Evolutionary conservation across 768 basidiomycete genomes (phyloP).

Genomic region (Mycena rosella): DNA sequence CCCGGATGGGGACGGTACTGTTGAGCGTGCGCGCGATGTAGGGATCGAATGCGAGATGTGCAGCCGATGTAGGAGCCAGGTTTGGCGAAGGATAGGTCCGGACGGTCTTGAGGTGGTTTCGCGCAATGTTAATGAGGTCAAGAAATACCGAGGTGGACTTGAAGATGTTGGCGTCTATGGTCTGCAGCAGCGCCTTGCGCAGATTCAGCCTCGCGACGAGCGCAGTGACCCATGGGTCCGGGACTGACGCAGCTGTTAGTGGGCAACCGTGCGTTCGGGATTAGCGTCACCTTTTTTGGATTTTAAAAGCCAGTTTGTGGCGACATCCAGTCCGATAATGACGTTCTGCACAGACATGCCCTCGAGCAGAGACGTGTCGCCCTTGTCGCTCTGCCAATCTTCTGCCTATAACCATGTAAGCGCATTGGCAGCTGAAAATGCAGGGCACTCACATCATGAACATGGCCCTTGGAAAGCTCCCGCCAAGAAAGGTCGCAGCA

Average conservation of each 20-base stretch:
- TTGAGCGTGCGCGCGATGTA: conserved; percentile 74
- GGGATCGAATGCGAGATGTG: conserved; percentile 72
- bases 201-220: conserved; percentile 66
- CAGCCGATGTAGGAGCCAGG: conserved; percentile 59
- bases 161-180: conserved; percentile 59
- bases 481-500: conserved; percentile 87
- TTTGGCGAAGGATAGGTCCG: conserved; percentile 52
- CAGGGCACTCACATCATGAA: conserved; percentile 77
- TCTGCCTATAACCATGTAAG: conserved; percentile 65
- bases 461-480: conserved; percentile 80
- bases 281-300: conserved; percentile 56
- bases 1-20: conserved; percentile 77
- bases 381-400: conserved; percentile 93
- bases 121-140: conserved; percentile 54
- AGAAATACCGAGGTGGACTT: conserved; percentile 53
- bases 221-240: conserved; percentile 62
- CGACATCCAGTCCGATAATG: conserved; percentile 68
- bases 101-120: conserved; percentile 56
- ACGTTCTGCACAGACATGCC: conserved; percentile 67
- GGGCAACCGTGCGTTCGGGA: background rate
- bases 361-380: conserved; percentile 82
- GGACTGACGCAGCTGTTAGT: conserved; percentile 48
- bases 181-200: conserved; percentile 68
- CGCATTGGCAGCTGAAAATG: conserved; percentile 25
- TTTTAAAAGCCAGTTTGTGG: conserved; percentile 68